These are phyloP conservation scores for Glaciozyma antarctica DNA, from an alignment of 768 basidiomycete species.

Conservation along the genomic window DNA sequence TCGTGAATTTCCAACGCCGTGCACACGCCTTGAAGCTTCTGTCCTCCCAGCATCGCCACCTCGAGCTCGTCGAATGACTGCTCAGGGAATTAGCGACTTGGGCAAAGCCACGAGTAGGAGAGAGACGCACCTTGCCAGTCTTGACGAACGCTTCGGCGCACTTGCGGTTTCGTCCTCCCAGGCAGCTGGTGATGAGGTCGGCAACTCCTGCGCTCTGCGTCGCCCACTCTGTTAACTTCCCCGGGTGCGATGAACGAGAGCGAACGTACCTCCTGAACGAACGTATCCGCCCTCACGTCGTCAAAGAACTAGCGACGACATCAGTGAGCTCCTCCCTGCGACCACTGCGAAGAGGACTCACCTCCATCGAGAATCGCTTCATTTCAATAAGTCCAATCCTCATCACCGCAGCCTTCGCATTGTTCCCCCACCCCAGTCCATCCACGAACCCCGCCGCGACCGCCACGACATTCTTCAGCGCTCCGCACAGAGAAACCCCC, in stretches of 20 bases:
- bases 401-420: slow-evolving; percentile 47
- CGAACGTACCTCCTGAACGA: slow-evolving; percentile 40
- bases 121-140: slow-evolving; percentile 40
- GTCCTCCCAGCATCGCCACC: slow-evolving; percentile 43
- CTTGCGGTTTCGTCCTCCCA: slow-evolving; percentile 39
- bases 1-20: slow-evolving; percentile 56
- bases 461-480: slow-evolving; percentile 47
- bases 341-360: no score
- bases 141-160: slow-evolving; percentile 44
- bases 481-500: slow-evolving; percentile 45
- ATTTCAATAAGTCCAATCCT: slow-evolving; percentile 46
- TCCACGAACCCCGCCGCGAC: slow-evolving; percentile 46
- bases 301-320: slow-evolving; percentile 39
- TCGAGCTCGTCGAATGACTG: slow-evolving; percentile 44
- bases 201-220: slow-evolving; percentile 43
- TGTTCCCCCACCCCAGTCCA: slow-evolving; percentile 44
- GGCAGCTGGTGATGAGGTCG: slow-evolving; percentile 45
- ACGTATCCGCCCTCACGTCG: slow-evolving; percentile 42
- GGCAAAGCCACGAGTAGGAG: not conserved
- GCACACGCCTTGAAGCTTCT: slow-evolving; percentile 62
- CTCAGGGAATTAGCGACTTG: not conserved
- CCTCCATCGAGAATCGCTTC: slow-evolving; percentile 41
- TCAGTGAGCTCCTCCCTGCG: no score
- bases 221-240: no score
- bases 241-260: not conserved